phyloP scores from a whole-genome alignment of 805 yeast genomes.

The Wickerhamiella sergipiensis region DNA sequence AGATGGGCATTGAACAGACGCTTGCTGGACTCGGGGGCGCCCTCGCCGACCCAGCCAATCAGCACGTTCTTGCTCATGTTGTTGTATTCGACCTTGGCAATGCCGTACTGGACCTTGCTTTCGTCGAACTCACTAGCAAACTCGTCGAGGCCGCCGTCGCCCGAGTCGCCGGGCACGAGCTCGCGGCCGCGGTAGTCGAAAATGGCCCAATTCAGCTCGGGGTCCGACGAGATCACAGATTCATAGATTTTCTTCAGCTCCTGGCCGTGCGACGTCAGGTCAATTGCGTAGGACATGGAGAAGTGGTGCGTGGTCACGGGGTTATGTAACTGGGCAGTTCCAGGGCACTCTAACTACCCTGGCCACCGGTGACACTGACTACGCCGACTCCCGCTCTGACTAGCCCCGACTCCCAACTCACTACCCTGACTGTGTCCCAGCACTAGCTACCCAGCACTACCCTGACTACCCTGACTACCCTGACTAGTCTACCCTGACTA shows the following conservation, averaged over 20 bases:
- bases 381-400: too few species aligned
- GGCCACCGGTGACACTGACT: too few species aligned
- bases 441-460: too few species aligned
- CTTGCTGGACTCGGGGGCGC: constrained; percentile 49
- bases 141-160: constrained; percentile 57
- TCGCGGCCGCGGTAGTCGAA: constrained; percentile 54
- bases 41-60: constrained; percentile 90
- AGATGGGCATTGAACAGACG: constrained; percentile 32
- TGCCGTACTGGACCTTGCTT: constrained; percentile 79
- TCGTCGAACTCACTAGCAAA: constrained; percentile 75
- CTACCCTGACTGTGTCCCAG: too few species aligned
- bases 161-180: constrained; percentile 31
- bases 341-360: too few species aligned
- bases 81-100: constrained; percentile 75
- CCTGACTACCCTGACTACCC: too few species aligned
- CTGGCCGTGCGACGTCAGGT: constrained; percentile 53
- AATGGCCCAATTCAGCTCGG: constrained; percentile 58
- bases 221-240: constrained; percentile 65
- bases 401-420: too few species aligned
- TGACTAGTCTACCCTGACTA: too few species aligned
- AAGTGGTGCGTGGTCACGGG: background rate
- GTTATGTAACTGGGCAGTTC: background rate
- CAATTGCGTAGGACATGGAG: constrained; percentile 30
- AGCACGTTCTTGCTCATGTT: constrained; percentile 78
- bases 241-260: constrained; percentile 66